These are phyloP conservation scores for Phytophthora niederhauseri DNA, from an alignment of 352 stramenopile genomes.

Conservation along the genomic window DNA sequence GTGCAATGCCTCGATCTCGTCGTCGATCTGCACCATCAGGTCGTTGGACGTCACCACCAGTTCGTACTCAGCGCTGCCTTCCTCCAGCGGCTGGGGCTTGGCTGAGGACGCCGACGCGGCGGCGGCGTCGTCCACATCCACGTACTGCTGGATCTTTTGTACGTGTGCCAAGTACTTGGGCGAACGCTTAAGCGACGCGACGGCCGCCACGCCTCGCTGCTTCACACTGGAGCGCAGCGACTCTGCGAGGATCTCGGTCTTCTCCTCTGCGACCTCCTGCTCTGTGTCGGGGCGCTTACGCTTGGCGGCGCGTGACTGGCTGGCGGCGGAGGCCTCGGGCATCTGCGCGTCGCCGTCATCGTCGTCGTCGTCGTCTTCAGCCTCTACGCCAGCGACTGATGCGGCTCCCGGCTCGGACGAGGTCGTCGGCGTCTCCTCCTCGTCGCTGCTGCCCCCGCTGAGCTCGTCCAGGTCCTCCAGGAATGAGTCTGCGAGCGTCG, in stretches of 20 bases:
- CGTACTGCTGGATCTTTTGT: conserved; percentile 65
- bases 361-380: conserved; percentile 6
- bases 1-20: conserved; percentile 93
- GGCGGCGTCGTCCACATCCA: conserved; percentile 40
- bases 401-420: conserved; percentile 3
- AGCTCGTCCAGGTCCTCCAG: conserved; percentile 91
- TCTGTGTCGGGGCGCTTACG: conserved; percentile 35
- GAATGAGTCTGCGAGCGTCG: conserved; percentile 89
- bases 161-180: conserved; percentile 75
- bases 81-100: conserved; percentile 46
- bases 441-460: conserved; percentile 77
- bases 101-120: conserved; percentile 5
- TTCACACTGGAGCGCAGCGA: conserved; percentile 51
- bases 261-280: conserved; percentile 18
- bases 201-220: conserved; percentile 57
- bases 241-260: conserved; percentile 40
- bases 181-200: conserved; percentile 80
- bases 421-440: conserved; percentile 48
- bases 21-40: conserved; percentile 93
- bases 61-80: conserved; percentile 80
- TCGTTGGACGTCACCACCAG: conserved; percentile 93
- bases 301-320: conserved; percentile 14
- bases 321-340: conserved; percentile 4
- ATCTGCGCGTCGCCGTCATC: conserved; percentile 30
- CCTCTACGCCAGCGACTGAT: conserved; percentile 14